phyloP scores from a whole-genome alignment of 169 alveolate genomes.

The Babesia ovis region DNA sequence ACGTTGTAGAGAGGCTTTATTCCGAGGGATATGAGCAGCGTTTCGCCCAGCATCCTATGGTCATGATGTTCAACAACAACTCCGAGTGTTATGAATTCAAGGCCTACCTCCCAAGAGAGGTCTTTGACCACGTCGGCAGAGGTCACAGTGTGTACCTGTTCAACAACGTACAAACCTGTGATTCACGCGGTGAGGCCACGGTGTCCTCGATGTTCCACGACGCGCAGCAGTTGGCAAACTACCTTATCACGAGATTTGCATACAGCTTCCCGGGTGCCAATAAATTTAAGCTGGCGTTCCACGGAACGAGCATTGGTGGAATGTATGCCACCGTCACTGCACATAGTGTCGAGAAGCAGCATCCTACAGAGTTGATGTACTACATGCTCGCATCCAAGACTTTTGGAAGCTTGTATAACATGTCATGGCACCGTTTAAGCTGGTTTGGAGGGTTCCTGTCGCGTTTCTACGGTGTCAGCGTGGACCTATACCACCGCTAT shows the following conservation, averaged over 20 bases:
- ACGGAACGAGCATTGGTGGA: conserved; percentile 63
- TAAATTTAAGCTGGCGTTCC: conserved; percentile 17
- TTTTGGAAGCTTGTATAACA: conserved; percentile 24
- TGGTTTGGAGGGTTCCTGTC: conserved; percentile 3
- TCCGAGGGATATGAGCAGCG: conserved; percentile 18
- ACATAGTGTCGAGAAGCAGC: background rate
- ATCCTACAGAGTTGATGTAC: background rate
- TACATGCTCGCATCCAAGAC: conserved; percentile 33
- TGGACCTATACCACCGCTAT: conserved; percentile 9
- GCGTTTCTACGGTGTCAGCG: conserved; percentile 22
- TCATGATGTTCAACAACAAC: conserved; percentile 28
- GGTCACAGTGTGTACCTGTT: conserved; percentile 27
- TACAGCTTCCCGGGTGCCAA: background rate
- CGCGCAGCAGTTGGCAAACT: background rate
- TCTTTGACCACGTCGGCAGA: background rate
- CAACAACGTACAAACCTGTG: conserved; percentile 37
- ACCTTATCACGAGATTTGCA: conserved; percentile 6
- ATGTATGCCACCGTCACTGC: conserved; percentile 21
- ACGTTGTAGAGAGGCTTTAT: conserved; percentile 9
- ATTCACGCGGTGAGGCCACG: conserved; percentile 27
- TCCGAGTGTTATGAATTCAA: conserved; percentile 38
- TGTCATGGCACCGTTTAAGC: conserved; percentile 14
- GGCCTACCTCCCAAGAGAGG: background rate
- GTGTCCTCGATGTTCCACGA: conserved; percentile 27
- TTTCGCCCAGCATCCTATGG: conserved; percentile 27